A percentile compares a stretch with the other conserved stretches of the same genome.
Conservation (phyloP, 2,329 filamentous ascomycete genomes). For the Zymoseptoria passerinii region DNA sequence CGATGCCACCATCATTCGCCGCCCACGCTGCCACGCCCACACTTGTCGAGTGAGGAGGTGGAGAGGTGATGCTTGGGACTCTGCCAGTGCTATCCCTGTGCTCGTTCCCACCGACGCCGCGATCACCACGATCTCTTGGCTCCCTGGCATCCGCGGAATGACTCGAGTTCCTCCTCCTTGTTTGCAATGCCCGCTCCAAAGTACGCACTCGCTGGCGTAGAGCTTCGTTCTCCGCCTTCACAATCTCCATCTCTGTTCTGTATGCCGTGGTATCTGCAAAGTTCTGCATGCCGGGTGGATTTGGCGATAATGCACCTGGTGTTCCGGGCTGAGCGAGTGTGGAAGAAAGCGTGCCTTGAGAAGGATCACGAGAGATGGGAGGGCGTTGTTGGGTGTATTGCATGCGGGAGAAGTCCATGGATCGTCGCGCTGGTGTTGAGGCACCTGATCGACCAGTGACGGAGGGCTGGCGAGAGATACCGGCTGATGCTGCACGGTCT, state of each 20-base stretch:
- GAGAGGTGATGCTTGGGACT: slow-evolving; percentile 6
- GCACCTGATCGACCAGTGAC: slow-evolving; percentile 26
- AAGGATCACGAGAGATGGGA: slow-evolving; percentile 25
- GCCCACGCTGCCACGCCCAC: slow-evolving; percentile 25
- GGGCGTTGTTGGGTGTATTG: slow-evolving; percentile 25
- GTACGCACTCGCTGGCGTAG: slow-evolving; percentile 41
- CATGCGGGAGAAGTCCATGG: slow-evolving; percentile 21
- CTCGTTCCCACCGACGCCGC: background rate
- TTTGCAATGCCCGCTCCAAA: slow-evolving; percentile 36
- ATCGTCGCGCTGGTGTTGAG: slow-evolving; percentile 28
- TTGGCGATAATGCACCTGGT: slow-evolving; percentile 11
- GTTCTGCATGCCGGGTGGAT: slow-evolving; percentile 20
- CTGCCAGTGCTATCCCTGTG: background rate
- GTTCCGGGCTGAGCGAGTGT: slow-evolving; percentile 21
- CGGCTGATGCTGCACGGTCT: slow-evolving; percentile 28
- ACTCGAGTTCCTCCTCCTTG: slow-evolving; percentile 25
- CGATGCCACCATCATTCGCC: slow-evolving; percentile 21
- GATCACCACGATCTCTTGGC: background rate
- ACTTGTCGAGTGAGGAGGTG: slow-evolving; percentile 10
- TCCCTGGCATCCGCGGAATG: slow-evolving; percentile 17
- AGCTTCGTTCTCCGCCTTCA: slow-evolving; percentile 42
- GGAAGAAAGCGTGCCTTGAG: slow-evolving; percentile 19
- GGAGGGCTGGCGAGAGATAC: slow-evolving; percentile 27
- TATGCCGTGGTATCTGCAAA: slow-evolving; percentile 37
- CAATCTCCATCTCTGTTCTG: slow-evolving; percentile 40